A percentile compares a stretch with the other conserved stretches of the same genome.
Evolutionary conservation across 2,329 filamentous ascomycete species (phyloP).

Genomic region (Aspergillus ruber): DNA sequence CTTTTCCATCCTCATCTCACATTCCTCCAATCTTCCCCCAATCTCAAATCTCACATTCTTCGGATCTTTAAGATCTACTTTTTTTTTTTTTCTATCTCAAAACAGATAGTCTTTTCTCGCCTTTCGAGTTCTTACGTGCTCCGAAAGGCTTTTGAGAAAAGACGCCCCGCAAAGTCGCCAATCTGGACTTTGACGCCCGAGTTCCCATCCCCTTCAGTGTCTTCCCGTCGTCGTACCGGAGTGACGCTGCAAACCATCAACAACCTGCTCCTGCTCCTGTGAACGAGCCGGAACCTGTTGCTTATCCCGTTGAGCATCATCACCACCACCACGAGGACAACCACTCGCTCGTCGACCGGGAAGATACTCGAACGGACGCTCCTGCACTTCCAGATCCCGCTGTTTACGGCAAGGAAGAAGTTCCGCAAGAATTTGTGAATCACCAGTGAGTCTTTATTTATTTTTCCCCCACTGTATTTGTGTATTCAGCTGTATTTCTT

Average conservation of each 20-base stretch:
- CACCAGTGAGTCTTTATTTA: no score
- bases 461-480: no score
- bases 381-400: slow-evolving; percentile 56
- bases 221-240: slow-evolving; percentile 97
- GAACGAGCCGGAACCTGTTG: neutral
- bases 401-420: slow-evolving; percentile 74
- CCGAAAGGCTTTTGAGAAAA: slow-evolving; percentile 60
- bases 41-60: slow-evolving; percentile 8
- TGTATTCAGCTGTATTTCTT: no score
- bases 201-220: slow-evolving; percentile 99
- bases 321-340: slow-evolving; percentile 40
- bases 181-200: slow-evolving; percentile 99
- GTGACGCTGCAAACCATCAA: slow-evolving; percentile 46
- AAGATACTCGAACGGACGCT: slow-evolving; percentile 75
- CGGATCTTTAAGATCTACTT: slow-evolving; percentile 7
- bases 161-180: slow-evolving; percentile 73
- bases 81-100: slow-evolving; percentile 18
- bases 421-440: slow-evolving; percentile 32
- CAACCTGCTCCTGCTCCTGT: neutral
- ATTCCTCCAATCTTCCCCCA: slow-evolving; percentile 10
- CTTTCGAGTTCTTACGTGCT: slow-evolving; percentile 41
- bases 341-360: slow-evolving; percentile 86
- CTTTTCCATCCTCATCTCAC: slow-evolving; percentile 3
- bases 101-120: slow-evolving; percentile 41
- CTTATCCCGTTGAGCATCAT: neutral